Base-by-base conservation (phyloP, 2,329 filamentous ascomycete genomes). In the Aaosphaeria pasadenensis region DNA sequence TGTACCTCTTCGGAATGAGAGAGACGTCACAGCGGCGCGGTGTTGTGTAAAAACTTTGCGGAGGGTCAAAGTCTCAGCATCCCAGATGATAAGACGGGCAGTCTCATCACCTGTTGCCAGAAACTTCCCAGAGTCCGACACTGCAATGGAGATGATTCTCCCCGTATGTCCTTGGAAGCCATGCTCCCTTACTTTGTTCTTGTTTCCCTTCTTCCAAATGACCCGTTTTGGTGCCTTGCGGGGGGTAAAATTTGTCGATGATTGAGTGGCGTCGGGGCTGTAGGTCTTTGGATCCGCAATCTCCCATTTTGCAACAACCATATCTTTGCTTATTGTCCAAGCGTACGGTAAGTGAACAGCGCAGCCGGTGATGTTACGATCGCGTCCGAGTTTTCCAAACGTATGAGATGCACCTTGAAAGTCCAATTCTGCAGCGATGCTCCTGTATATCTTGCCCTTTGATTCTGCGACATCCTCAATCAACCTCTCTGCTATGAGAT, bases 391-490 rank as follows among this genome's bases (percentile, higher is more conserved):
- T 58, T 87, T 84, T 69, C 94, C 92, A 56, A 87, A 81, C 5
- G 85, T 85, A 66, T 88, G 83, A 11, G 80, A 78, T 35, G 88
- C 86, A 32, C 77, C 74, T 44, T 75, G 75, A 66, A 95, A 87
- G 53, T 86, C 83, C 54, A 96, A 78, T 56, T 88, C 81, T 24
- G 81, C 76, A 33, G 88, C 88, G 58, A 99, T 82, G 67, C 84
- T 83, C 44, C 90, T 83, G 74, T 96, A 97, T 43, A 96, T 81
- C 59, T 87, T 87, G 49, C 94, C 94, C 74, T 96, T 96, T 47
- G 84, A 83, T 73, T 96, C 94, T 45, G 94, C 84, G 39, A 94
- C 89, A 67, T 97, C 94, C 72, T 96, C 90, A 71, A 92, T 85
- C 60, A 99, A 76, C 31, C 67, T 46, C 70, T 95, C 89, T 39